Evolutionary conservation across 768 basidiomycete genomes (phyloP), one percentile per base, ranked within the genome.

Genomic region (Auriculariales sp.): DNA sequence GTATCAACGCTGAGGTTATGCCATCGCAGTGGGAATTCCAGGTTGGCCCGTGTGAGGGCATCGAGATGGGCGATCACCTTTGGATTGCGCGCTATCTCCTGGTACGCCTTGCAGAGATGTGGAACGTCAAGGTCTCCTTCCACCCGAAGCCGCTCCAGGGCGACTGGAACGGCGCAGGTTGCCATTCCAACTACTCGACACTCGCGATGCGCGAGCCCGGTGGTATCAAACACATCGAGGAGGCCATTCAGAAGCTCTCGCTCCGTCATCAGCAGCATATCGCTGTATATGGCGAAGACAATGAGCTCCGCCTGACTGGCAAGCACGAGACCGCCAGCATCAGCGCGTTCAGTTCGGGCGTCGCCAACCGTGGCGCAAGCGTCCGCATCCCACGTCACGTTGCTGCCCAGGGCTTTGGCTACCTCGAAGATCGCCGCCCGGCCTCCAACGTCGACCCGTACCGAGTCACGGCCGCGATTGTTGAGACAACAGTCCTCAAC

Each of bases 21-120:
- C 94, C 95, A 14, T 82, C 93, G 50, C 95, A 99, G 67, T 99
- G 95, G 95, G 95, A 99, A 71, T 99, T 94, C 85, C 95, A 99
- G 68, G 91, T 99, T 57, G 94, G 95, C 48, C 95, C 95, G 28
- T 98, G 94, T 60, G 85, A 88, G 64, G 95, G 95, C 49, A 97
- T 98, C 66, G 74, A 83, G 52, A 94, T 98, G 91, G 95, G 95
- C 58, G 95, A 99, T 67, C 94, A 99, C 69, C 82, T 99, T 59
- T 95, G 92, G 91, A 91, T 98, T 79, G 90, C 95, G 30, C 88
- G 95, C 57, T 99, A 84, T 74, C 84, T 99, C 58, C 82, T 98
- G 59, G 66, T 90, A 62, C 87, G 95, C 58, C 83, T 95, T 57
- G 92, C 94, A 56, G 95, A 98, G 69, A 92, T 97, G 69, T 95